phyloP scores from a whole-genome alignment of 106 monocot species.

The Chionographis japonica region DNA sequence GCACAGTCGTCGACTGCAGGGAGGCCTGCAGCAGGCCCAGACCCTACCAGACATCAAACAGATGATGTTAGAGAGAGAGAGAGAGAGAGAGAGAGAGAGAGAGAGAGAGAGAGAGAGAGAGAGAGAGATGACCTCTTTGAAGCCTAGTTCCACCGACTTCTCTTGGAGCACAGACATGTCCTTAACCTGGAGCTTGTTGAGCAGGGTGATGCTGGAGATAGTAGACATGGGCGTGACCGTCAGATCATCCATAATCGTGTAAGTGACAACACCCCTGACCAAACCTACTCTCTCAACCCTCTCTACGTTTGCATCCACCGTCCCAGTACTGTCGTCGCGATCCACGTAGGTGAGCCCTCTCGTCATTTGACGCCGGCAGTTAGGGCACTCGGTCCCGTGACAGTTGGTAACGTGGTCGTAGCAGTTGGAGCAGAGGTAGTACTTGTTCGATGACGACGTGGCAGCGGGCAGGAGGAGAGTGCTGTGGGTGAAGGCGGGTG shows the following conservation, averaged over 20 bases:
- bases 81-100: no score
- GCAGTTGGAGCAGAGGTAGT: no score
- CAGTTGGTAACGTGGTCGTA: neutral
- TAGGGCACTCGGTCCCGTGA: neutral
- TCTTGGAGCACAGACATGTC: conserved; percentile 22
- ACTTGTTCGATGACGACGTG: no score
- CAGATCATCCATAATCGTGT: conserved; percentile 31
- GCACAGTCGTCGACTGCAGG: no score
- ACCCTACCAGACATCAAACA: no score
- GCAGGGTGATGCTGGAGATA: conserved; percentile 25
- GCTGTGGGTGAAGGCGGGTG: neutral
- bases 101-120: no score
- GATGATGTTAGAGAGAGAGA: no score
- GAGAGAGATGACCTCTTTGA: conserved; percentile 7
- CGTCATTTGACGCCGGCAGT: neutral
- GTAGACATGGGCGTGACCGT: conserved; percentile 31
- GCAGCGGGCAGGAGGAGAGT: no score
- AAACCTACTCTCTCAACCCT: neutral
- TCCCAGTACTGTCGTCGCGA: no score
- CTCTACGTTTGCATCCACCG: no score
- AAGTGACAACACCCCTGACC: conserved; percentile 22
- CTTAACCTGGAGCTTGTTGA: conserved; percentile 25
- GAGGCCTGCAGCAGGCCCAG: no score
- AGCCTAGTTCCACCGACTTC: conserved; percentile 14
- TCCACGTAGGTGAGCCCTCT: neutral